A percentile compares a stretch with the other conserved stretches of the same genome.
phyloP scores from a whole-genome alignment of 306 rosid species.

The Quercus glauca region DNA sequence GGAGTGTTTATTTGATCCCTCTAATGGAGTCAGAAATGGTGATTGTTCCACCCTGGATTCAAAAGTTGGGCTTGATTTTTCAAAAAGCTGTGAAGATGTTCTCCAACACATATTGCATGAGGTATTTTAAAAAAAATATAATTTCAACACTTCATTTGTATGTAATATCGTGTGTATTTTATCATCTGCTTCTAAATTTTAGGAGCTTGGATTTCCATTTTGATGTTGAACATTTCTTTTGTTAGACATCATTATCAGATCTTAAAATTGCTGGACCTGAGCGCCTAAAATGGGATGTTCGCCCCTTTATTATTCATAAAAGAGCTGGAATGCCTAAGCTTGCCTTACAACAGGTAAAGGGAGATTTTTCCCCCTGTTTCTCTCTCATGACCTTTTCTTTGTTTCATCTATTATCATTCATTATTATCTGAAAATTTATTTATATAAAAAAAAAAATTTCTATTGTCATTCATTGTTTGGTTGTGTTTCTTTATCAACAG shows the following conservation, averaged over 20 bases:
- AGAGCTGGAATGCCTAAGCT: slow-evolving; percentile 44
- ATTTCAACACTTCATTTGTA: background rate
- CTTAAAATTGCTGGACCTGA: slow-evolving; percentile 29
- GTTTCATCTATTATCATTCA: slow-evolving; percentile 15
- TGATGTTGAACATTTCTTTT: slow-evolving; percentile 8
- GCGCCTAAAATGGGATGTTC: slow-evolving; percentile 46
- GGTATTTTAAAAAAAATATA: slow-evolving; percentile 30
- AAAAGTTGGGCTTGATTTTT: slow-evolving; percentile 42
- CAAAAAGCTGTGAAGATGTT: slow-evolving; percentile 44
- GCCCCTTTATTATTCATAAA: slow-evolving; percentile 47
- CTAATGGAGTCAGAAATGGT: slow-evolving; percentile 5
- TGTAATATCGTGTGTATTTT: slow-evolving; percentile 1
- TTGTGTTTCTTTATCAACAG: slow-evolving; percentile 35
- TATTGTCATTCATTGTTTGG: slow-evolving; percentile 2
- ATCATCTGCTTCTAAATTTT: slow-evolving; percentile 8
- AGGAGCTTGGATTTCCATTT: slow-evolving; percentile 5
- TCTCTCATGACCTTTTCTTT: background rate
- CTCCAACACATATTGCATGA: slow-evolving; percentile 40
- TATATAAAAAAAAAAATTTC: too few species aligned
- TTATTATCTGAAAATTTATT: background rate
- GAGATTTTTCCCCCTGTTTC: background rate
- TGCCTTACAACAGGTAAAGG: slow-evolving; percentile 58
- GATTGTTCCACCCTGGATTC: slow-evolving; percentile 33
- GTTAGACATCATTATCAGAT: slow-evolving; percentile 46
- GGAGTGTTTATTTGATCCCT: slow-evolving; percentile 44